A percentile compares a stretch with the other conserved stretches of the same genome.
phyloP scores from a whole-genome alignment of 495 filamentous ascomycete species.

The Aspergillus bertholletiae region DNA sequence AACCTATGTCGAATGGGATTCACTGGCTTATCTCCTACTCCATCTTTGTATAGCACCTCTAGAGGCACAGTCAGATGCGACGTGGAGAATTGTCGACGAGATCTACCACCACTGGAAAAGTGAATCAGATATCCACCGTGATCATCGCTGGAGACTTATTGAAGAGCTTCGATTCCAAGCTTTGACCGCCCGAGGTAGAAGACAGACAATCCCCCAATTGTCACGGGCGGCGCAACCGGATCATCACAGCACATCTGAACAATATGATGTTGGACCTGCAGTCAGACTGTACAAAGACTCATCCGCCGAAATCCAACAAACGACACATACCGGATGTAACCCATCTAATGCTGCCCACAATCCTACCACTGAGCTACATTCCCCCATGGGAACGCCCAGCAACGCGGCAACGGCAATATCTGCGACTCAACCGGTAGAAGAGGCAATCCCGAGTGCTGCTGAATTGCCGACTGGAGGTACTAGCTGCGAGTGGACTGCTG shows the following conservation, averaged over 20 bases:
- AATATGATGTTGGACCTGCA: background rate
- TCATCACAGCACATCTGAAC: background rate
- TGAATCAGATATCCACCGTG: background rate
- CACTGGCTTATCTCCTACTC: conserved; percentile 61
- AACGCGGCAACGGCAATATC: too few species aligned
- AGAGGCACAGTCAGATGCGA: background rate
- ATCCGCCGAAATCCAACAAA: too few species aligned
- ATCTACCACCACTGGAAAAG: conserved; percentile 17
- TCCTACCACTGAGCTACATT: too few species aligned
- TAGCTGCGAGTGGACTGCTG: conserved; percentile 18
- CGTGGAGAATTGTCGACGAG: conserved; percentile 13
- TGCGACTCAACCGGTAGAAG: background rate
- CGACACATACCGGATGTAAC: background rate
- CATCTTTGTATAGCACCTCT: conserved; percentile 53
- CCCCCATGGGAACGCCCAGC: too few species aligned
- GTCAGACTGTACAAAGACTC: background rate
- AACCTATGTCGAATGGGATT: conserved; percentile 76
- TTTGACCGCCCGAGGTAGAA: conserved; percentile 4
- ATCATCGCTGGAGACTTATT: conserved; percentile 13
- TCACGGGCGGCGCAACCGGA: background rate
- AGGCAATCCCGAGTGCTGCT: background rate
- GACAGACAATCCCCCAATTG: background rate
- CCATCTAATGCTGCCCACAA: background rate
- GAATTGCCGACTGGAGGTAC: conserved; percentile 16
- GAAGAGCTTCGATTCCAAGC: conserved; percentile 13